Percentiles rank a stretch among this genome's conserved stretches.
Evolutionary conservation across 495 filamentous ascomycete species (phyloP).

Genomic region (Penicillium canariense): DNA sequence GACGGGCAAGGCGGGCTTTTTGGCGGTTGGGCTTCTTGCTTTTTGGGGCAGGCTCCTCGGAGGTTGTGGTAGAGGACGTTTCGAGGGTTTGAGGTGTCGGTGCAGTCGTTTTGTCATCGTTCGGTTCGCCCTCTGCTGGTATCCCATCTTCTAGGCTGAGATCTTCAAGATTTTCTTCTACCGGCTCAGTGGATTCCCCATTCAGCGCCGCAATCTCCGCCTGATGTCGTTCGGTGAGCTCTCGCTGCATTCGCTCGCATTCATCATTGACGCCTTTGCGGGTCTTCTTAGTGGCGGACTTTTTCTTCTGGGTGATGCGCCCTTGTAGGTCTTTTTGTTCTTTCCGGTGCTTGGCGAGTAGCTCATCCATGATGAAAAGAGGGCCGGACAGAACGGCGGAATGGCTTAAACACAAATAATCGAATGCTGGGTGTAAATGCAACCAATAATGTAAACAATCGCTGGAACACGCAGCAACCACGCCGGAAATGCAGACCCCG

Average conservation of each 20-base stretch:
- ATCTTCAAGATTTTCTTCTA: slow-evolving; percentile 30
- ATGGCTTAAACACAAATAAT: neutral
- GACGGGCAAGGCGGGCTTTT: slow-evolving; percentile 85
- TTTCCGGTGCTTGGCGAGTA: slow-evolving; percentile 78
- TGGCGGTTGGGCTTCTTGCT: slow-evolving; percentile 81
- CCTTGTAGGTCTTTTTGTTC: slow-evolving; percentile 83
- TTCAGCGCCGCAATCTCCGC: slow-evolving; percentile 61
- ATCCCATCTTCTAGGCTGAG: slow-evolving; percentile 29
- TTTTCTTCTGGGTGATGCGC: slow-evolving; percentile 90
- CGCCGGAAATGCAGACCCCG: slow-evolving; percentile 23
- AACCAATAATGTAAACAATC: neutral
- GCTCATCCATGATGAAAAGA: slow-evolving; percentile 58
- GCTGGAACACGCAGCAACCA: slow-evolving; percentile 3
- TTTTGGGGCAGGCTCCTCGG: slow-evolving; percentile 17
- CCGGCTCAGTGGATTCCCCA: slow-evolving; percentile 33
- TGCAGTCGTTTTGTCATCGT: slow-evolving; percentile 7
- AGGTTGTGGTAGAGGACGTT: neutral
- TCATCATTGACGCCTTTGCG: slow-evolving; percentile 84
- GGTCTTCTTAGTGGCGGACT: slow-evolving; percentile 92
- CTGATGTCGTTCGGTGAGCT: slow-evolving; percentile 65
- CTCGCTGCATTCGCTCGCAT: slow-evolving; percentile 68
- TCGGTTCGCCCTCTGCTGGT: slow-evolving; percentile 19
- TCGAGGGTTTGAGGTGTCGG: slow-evolving; percentile 8
- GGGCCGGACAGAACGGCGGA: too few species aligned
- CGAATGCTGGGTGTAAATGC: neutral